phyloP scores from a whole-genome alignment of 306 rosid species.

The Aeschynomene evenia region DNA sequence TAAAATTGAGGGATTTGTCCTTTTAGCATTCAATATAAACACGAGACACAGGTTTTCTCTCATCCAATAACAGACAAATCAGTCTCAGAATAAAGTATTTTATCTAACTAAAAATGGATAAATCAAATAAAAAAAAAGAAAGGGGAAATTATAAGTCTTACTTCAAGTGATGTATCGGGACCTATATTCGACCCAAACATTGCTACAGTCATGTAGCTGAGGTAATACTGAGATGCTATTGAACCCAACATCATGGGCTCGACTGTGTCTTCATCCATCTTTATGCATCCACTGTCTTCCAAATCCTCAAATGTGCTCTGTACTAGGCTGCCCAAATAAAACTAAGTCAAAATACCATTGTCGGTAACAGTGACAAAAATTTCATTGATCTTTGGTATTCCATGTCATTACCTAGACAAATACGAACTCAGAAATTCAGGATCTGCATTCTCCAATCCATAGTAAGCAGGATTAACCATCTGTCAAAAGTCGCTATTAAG shows the following conservation, averaged over 20 bases:
- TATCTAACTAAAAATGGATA: not conserved
- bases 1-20: not conserved
- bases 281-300: constrained; percentile 95
- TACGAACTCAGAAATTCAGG: constrained; percentile 73
- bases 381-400: constrained; percentile 22
- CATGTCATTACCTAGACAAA: constrained; percentile 70
- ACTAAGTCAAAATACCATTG: constrained; percentile 22
- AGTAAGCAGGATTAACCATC: constrained; percentile 97
- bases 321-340: constrained; percentile 62
- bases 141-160: constrained; percentile 35
- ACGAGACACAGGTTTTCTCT: not conserved
- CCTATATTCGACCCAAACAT: constrained; percentile 95
- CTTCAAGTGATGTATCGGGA: constrained; percentile 90
- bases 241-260: constrained; percentile 86
- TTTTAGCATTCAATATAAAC: not conserved
- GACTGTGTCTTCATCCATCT: constrained; percentile 70
- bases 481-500: constrained; percentile 33
- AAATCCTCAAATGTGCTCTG: constrained; percentile 90
- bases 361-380: constrained; percentile 1
- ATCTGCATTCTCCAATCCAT: constrained; percentile 75
- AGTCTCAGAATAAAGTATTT: not conserved
- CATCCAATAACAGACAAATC: not conserved
- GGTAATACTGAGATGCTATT: constrained; percentile 93
- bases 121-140: constrained; percentile 9
- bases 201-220: constrained; percentile 86